Percentiles rank a stretch among this genome's conserved stretches.
Evolutionary conservation across 2,329 filamentous ascomycete species (phyloP).

Genomic region (Alternaria alternata): DNA sequence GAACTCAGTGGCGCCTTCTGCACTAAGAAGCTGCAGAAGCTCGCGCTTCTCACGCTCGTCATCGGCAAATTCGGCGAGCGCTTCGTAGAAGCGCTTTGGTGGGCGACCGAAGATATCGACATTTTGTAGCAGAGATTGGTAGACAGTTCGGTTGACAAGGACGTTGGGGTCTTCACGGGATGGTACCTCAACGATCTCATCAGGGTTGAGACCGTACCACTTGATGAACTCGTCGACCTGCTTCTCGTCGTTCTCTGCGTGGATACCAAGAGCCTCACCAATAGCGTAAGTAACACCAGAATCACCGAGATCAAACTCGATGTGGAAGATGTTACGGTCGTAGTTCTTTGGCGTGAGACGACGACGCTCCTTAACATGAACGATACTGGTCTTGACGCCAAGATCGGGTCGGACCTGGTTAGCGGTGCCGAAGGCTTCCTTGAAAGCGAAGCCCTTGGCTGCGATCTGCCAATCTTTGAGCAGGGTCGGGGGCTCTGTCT

Average conservation of each 20-base stretch:
- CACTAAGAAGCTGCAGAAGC: conserved; percentile 74
- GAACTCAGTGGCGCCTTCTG: conserved; percentile 86
- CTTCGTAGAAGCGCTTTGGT: conserved; percentile 97
- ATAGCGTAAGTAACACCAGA: conserved; percentile 96
- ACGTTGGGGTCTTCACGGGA: conserved; percentile 78
- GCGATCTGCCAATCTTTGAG: conserved; percentile 82
- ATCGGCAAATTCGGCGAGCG: conserved; percentile 82
- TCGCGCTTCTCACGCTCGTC: conserved; percentile 84
- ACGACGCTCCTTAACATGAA: conserved; percentile 94
- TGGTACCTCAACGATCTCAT: conserved; percentile 89
- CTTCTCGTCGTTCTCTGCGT: conserved; percentile 87
- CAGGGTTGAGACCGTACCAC: conserved; percentile 83
- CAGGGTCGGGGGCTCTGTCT: conserved; percentile 70
- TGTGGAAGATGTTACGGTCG: conserved; percentile 99
- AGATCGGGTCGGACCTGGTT: conserved; percentile 83
- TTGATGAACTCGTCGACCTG: conserved; percentile 86
- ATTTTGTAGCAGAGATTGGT: conserved; percentile 90
- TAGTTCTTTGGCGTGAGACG: conserved; percentile 87
- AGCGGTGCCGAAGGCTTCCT: conserved; percentile 86
- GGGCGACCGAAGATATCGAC: conserved; percentile 96
- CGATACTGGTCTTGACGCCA: conserved; percentile 82
- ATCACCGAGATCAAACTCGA: conserved; percentile 93
- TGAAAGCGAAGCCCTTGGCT: conserved; percentile 89
- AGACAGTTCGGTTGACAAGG: conserved; percentile 88
- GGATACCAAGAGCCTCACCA: conserved; percentile 94